Percentiles rank a stretch among this genome's conserved stretches.
These are phyloP conservation scores for Apiospora koreana DNA, from an alignment of 2,329 filamentous ascomycete species.

Conservation along the genomic window DNA sequence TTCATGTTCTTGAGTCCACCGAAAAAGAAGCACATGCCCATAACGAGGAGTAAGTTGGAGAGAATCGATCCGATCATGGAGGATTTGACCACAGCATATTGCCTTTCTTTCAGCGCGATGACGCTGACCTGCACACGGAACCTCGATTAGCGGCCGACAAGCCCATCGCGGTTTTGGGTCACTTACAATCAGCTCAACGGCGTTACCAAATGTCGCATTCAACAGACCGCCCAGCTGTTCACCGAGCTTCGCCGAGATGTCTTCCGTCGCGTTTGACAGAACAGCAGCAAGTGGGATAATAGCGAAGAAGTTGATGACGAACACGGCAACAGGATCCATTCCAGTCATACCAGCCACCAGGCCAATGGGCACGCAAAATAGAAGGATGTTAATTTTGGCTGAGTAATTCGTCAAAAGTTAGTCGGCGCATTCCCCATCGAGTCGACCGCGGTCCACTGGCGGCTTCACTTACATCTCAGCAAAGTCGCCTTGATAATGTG, in stretches of 20 bases:
- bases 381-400: conserved; percentile 68
- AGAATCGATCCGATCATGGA: conserved; percentile 96
- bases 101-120: conserved; percentile 78
- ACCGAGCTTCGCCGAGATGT: conserved; percentile 71
- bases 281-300: conserved; percentile 76
- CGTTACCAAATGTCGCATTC: conserved; percentile 79
- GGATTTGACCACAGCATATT: conserved; percentile 96
- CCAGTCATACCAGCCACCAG: conserved; percentile 64
- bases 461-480: conserved; percentile 54
- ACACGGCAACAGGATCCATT: conserved; percentile 69
- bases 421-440: conserved; percentile 5
- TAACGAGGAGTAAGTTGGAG: conserved; percentile 87
- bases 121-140: conserved; percentile 73
- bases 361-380: conserved; percentile 73
- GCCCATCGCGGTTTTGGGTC: conserved; percentile 16
- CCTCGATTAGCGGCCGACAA: conserved; percentile 8
- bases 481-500: conserved; percentile 59
- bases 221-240: conserved; percentile 73
- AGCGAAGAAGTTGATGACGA: conserved; percentile 78
- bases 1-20: conserved; percentile 68
- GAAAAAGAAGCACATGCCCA: conserved; percentile 78
- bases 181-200: conserved; percentile 74
- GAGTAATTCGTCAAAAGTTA: conserved; percentile 14
- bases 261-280: conserved; percentile 76
- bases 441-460: neutral